Evolutionary conservation across 2,329 filamentous ascomycete genomes (phyloP), one percentile per base, ranked within the genome.

Genomic region (Clarireedia hainanense): DNA sequence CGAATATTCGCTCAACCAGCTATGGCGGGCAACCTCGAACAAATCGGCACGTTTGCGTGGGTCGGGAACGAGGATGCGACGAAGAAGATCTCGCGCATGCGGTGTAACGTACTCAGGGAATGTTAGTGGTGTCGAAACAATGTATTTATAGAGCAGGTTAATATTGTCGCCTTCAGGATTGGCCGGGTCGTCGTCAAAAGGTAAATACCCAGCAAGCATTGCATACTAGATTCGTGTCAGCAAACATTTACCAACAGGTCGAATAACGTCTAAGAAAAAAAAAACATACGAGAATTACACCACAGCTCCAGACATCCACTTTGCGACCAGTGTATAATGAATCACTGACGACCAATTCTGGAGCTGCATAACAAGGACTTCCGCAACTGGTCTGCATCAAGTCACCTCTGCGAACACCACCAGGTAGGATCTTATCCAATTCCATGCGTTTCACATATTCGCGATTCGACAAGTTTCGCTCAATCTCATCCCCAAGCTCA

Each of bases 151-250:
- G 27, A 99, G 78, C 10, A 99, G 80, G 70, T 99, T 99, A 75
- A 99, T 99, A 70, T 99, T 99, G 71, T 99, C 94, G 63, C 94
- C 94, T 73, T 99, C 94, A 2, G 94, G 94, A 69, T 99, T 99
- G 47, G 91, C 94, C 61, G 94, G 94, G 67, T 99, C 94, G 69
- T 99, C 94, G 66, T 99, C 94, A 68, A 99, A 99, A 3, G 94
- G 94, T 12, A 99, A 79, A 71, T 99, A 99, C 45, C 94, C 94
- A 40, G 94, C 94, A 65, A 99, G 79, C 94, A 99, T 99, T 57
- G 94, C 94, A 71, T 99, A 99, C 91, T 97, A 67, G 47, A 39
- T 43, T 55, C 62, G 53, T 57, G 61, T 63, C 60, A 69, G 63
- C 58, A 14, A 56, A 39, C 55, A 48, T 15, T 23, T 59, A 27